Conservation (phyloP, 2,329 filamentous ascomycete species). For the Geosmithia flava region DNA sequence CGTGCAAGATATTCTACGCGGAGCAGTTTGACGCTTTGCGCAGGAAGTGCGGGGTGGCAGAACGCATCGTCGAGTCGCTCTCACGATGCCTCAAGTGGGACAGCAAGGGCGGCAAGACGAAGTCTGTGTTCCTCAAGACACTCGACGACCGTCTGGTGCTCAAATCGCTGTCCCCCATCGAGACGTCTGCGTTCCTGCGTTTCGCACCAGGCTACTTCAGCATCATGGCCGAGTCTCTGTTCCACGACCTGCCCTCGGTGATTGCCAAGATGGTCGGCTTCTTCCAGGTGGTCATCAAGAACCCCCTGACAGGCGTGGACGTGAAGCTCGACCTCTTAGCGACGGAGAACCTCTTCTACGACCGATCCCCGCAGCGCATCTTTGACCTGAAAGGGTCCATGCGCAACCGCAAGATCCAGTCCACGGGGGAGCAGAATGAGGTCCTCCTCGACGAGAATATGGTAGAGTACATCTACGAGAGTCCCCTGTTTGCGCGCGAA, state of each 20-base stretch:
- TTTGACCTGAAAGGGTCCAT: constrained; percentile 97
- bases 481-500: constrained; percentile 85
- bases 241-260: constrained; percentile 87
- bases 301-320: constrained; percentile 79
- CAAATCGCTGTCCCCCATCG: constrained; percentile 80
- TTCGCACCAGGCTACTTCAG: constrained; percentile 96
- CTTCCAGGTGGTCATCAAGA: constrained; percentile 96
- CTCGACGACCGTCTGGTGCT: constrained; percentile 88
- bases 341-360: constrained; percentile 98
- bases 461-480: constrained; percentile 98
- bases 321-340: constrained; percentile 89
- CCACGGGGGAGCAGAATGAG: constrained; percentile 90
- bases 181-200: constrained; percentile 85
- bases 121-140: constrained; percentile 94
- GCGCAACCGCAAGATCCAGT: constrained; percentile 95
- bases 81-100: constrained; percentile 97
- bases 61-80: constrained; percentile 88
- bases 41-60: constrained; percentile 82
- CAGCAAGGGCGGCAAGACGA: constrained; percentile 94
- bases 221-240: constrained; percentile 92
- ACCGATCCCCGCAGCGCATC: constrained; percentile 76
- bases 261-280: constrained; percentile 99
- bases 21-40: constrained; percentile 95
- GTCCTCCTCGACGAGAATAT: constrained; percentile 97
- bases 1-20: constrained; percentile 97